Evolutionary conservation across 169 alveolate species (phyloP).

Genomic region (Babesia ovata): DNA sequence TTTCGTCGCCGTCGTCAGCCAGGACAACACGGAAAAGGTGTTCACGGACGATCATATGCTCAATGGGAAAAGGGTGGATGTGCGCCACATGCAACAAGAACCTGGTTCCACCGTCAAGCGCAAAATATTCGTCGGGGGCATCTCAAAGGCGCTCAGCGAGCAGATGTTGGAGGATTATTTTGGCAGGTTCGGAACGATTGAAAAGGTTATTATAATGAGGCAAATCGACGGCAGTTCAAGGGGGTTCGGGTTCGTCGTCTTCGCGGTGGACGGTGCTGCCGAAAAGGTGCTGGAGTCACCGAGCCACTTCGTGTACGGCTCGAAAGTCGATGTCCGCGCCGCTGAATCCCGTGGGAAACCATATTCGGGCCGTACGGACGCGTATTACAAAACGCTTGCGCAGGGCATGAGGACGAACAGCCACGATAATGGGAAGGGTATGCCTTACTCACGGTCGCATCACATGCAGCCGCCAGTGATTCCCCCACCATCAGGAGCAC

Average conservation of each 20-base stretch:
- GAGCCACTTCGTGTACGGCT: conserved; percentile 64
- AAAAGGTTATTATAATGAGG: conserved; percentile 64
- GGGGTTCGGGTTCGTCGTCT: conserved; percentile 65
- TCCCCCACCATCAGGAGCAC: not conserved
- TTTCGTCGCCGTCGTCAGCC: conserved; percentile 43
- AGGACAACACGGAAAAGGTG: conserved; percentile 45
- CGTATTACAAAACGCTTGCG: conserved; percentile 10
- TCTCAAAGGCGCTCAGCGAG: conserved; percentile 60
- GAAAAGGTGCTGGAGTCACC: conserved; percentile 49
- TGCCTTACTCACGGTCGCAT: not conserved
- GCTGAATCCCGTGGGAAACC: conserved; percentile 55
- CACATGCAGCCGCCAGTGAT: not conserved
- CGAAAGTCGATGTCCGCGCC: conserved; percentile 66
- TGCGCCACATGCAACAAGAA: conserved; percentile 58
- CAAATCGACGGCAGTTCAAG: conserved; percentile 66
- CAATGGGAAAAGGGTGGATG: conserved; percentile 59
- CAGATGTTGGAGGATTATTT: conserved; percentile 65
- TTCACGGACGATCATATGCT: conserved; percentile 55
- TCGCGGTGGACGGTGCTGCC: conserved; percentile 53
- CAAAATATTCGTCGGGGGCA: conserved; percentile 65
- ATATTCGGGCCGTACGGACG: not conserved
- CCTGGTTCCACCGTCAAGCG: conserved; percentile 41
- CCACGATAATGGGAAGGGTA: not conserved
- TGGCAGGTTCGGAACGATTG: conserved; percentile 49
- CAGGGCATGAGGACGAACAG: not conserved